Percentiles rank a stretch among this genome's conserved stretches.
Evolutionary conservation across 2,329 filamentous ascomycete species (phyloP).

Genomic region (Stachybotrys echinatus): DNA sequence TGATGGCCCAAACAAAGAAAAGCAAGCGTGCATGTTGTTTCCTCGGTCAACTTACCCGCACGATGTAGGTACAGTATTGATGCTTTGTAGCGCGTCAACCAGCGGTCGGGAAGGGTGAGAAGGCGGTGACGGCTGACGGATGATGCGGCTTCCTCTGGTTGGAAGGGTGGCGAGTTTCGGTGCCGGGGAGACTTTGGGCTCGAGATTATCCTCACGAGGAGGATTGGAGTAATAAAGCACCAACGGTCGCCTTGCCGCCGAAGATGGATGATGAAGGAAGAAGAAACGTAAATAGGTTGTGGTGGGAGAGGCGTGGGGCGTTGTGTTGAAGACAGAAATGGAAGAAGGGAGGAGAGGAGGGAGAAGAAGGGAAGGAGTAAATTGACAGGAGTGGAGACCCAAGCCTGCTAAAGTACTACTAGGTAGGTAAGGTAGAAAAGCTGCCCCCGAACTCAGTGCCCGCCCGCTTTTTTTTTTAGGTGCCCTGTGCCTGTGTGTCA

Average conservation of each 20-base stretch:
- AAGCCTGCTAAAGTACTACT: too few species aligned
- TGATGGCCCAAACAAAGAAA: not conserved
- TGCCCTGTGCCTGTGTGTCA: not conserved
- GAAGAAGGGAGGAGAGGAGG: slow-evolving; percentile 11
- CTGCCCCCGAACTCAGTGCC: not conserved
- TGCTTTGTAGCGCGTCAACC: not conserved
- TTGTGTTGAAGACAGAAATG: slow-evolving; percentile 10
- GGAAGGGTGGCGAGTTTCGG: slow-evolving; percentile 11
- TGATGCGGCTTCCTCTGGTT: too few species aligned
- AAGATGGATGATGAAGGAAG: not conserved
- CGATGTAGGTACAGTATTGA: not conserved
- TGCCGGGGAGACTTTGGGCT: slow-evolving; percentile 9
- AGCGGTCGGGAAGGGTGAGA: not conserved
- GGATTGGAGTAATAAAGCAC: not conserved
- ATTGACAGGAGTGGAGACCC: slow-evolving; percentile 6
- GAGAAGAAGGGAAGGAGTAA: slow-evolving; percentile 12
- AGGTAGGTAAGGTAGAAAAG: slow-evolving; percentile 14
- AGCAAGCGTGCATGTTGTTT: too few species aligned
- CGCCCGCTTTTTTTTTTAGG: not conserved
- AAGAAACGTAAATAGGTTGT: slow-evolving; percentile 1
- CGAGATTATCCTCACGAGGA: not conserved
- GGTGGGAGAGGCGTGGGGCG: slow-evolving; percentile 2
- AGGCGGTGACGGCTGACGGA: slow-evolving; percentile 11
- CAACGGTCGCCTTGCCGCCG: not conserved
- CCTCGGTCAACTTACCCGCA: not conserved